phyloP scores from a whole-genome alignment of 495 filamentous ascomycete genomes.

The Penicillium paxilli region DNA sequence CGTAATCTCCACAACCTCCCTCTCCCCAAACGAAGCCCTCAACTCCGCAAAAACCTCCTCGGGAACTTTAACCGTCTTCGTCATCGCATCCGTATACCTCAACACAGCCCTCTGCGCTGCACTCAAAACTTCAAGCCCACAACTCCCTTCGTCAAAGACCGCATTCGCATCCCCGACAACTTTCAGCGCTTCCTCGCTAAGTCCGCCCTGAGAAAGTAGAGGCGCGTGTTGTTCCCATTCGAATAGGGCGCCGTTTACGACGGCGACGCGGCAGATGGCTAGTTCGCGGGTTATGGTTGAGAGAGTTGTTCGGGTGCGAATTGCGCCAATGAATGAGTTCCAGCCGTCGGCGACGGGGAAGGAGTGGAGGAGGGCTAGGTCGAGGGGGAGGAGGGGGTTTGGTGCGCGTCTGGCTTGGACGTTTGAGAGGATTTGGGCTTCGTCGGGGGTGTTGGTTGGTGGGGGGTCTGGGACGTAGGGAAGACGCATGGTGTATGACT shows the following conservation, averaged over 20 bases:
- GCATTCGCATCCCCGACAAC: conserved; percentile 32
- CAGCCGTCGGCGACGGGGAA: conserved; percentile 74
- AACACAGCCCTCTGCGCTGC: conserved; percentile 64
- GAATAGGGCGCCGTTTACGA: conserved; percentile 71
- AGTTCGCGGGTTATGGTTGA: conserved; percentile 64
- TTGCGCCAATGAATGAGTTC: conserved; percentile 76
- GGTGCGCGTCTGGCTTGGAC: conserved; percentile 64
- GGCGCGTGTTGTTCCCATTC: conserved; percentile 80
- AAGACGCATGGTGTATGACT: conserved; percentile 70
- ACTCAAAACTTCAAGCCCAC: conserved; percentile 37
- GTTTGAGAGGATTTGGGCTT: conserved; percentile 57
- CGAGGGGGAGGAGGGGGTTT: conserved; percentile 65
- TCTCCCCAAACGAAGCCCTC: conserved; percentile 58
- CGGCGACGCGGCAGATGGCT: conserved; percentile 73
- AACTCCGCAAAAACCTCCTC: conserved; percentile 63
- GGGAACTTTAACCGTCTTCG: conserved; percentile 59
- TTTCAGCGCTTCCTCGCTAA: conserved; percentile 51
- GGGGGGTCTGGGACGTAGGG: conserved; percentile 65
- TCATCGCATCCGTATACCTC: conserved; percentile 76
- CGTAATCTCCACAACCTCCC: conserved; percentile 75
- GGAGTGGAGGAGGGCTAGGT: conserved; percentile 72
- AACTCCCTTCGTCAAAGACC: conserved; percentile 14
- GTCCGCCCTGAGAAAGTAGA: conserved; percentile 50
- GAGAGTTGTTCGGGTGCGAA: conserved; percentile 65
- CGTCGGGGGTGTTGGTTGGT: conserved; percentile 39